Percentiles rank a stretch among this genome's conserved stretches.
Conservation (phyloP, 768 basidiomycete species). For the Calocybe cyanea region DNA sequence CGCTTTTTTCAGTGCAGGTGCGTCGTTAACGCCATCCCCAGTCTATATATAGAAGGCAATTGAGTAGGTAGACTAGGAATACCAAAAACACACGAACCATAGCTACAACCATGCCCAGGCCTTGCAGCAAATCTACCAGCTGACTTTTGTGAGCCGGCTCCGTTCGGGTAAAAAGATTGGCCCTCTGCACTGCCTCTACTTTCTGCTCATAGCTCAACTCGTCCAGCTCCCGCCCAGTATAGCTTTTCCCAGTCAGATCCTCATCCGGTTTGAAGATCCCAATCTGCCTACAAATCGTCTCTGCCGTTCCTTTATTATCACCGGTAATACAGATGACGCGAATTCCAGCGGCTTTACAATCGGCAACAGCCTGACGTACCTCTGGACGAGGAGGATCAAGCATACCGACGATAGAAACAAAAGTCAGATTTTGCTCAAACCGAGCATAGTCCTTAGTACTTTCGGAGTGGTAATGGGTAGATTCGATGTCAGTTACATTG, state of each 20-base stretch:
- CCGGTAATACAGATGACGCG: slow-evolving; percentile 97
- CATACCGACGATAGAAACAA: slow-evolving; percentile 97
- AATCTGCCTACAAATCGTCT: slow-evolving; percentile 95
- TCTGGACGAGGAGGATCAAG: slow-evolving; percentile 96
- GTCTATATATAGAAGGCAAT: slow-evolving; percentile 47
- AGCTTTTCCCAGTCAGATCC: slow-evolving; percentile 91
- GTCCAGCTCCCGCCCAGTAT: slow-evolving; percentile 91
- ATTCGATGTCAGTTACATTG: slow-evolving; percentile 71
- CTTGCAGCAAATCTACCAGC: slow-evolving; percentile 90
- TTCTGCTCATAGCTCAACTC: slow-evolving; percentile 78
- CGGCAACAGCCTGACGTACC: slow-evolving; percentile 80
- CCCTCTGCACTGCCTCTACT: slow-evolving; percentile 79
- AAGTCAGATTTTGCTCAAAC: slow-evolving; percentile 90
- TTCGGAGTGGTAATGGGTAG: slow-evolving; percentile 77
- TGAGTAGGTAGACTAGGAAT: not conserved
- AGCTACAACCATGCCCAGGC: slow-evolving; percentile 88
- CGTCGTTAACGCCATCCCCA: slow-evolving; percentile 98
- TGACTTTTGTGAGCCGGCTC: slow-evolving; percentile 95
- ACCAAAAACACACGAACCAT: slow-evolving; percentile 54
- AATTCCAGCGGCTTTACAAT: slow-evolving; percentile 91
- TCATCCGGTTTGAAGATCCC: slow-evolving; percentile 88
- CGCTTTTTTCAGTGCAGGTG: slow-evolving; percentile 93
- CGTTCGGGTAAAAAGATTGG: slow-evolving; percentile 88
- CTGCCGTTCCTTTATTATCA: slow-evolving; percentile 96
- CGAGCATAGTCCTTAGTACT: slow-evolving; percentile 78